These are phyloP conservation scores for Sporisorium sorghi DNA, from an alignment of 1,284 basidiomycete genomes.

Conservation along the genomic window DNA sequence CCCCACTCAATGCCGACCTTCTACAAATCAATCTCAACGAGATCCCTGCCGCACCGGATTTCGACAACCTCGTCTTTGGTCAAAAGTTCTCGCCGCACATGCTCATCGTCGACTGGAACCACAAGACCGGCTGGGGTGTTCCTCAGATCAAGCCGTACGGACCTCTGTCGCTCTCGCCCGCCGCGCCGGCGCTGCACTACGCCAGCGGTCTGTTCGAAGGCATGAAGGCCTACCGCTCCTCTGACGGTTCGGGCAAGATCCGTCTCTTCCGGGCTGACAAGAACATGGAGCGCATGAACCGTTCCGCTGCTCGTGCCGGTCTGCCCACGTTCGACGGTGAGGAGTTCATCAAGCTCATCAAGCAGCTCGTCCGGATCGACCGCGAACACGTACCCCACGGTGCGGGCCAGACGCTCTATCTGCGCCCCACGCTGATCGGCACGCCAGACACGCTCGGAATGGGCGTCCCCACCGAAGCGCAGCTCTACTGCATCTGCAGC, in stretches of 20 bases:
- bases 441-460: conserved; percentile 51
- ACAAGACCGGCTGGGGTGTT: conserved; percentile 79
- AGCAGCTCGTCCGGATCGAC: conserved; percentile 49
- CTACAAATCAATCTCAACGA: conserved; percentile 47
- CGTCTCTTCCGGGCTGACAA: conserved; percentile 54
- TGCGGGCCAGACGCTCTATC: conserved; percentile 50
- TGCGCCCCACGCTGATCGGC: conserved; percentile 56
- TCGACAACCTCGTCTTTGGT: conserved; percentile 72
- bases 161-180: conserved; percentile 48
- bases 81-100: conserved; percentile 85
- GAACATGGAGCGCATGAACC: conserved; percentile 61
- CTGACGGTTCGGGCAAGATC: conserved; percentile 48
- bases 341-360: conserved; percentile 57
- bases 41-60: conserved; percentile 40
- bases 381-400: conserved; percentile 45
- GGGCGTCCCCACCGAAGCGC: conserved; percentile 51
- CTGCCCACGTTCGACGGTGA: conserved; percentile 52
- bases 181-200: conserved; percentile 53
- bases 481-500: conserved; percentile 58
- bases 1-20: conserved; percentile 49
- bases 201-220: conserved; percentile 53
- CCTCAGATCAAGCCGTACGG: conserved; percentile 82
- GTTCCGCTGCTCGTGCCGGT: conserved; percentile 49
- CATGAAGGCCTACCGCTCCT: conserved; percentile 58
- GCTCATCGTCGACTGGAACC: conserved; percentile 85